Base-by-base conservation (phyloP, 1,139 yeast genomes). In the Zhuliangozyma parablackwelliae region DNA sequence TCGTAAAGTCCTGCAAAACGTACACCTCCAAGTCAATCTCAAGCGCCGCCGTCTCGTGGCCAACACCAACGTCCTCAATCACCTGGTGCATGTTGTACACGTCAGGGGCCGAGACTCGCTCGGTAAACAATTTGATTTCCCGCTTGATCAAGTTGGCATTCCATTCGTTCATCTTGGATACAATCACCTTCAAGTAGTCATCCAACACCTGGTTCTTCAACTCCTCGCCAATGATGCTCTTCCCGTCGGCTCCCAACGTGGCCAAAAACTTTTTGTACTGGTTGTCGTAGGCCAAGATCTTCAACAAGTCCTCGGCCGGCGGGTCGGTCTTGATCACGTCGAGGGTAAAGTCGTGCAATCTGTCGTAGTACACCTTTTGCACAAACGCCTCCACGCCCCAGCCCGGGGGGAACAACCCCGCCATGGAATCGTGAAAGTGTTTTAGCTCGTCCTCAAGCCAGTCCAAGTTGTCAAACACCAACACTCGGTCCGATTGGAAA, bases 391-490 rank as follows among this genome's bases (percentile, higher is more conserved):
- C 78, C 24, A 90, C 69, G 34, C 79, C 72, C 97, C 97, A 92
- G 39, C 74, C 67, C 9, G 49, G 45, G 0, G 86, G 82, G 25
- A 95, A 89, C 36, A 82, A 69, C n/a, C 66, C 68, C 2, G 71
- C 59, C 33, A 88, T 62, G 20, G 78, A 78, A 29, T 75, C 74
- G 38, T 77, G 73, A 2, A 84, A 87, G 42, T 82, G 73, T 26
- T 72, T 61, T 41, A 92, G 62, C 51, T 92, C 97, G 44, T 83
- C 82, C 55, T 84, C 89, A 13, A 90, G 74, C 94, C 97, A 90
- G 40, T 80, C 82, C 36, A 90, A 63, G 44, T 84, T 80, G 30
- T 82, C 83, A 44, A 84, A 70, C 2, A 90, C 78, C 16, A 69
- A 72, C 57, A 79, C 77, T 31, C 67, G 69, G 39, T 75, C 78